phyloP scores from a whole-genome alignment of 495 filamentous ascomycete genomes.

The Trichocladium uniseriatum region DNA sequence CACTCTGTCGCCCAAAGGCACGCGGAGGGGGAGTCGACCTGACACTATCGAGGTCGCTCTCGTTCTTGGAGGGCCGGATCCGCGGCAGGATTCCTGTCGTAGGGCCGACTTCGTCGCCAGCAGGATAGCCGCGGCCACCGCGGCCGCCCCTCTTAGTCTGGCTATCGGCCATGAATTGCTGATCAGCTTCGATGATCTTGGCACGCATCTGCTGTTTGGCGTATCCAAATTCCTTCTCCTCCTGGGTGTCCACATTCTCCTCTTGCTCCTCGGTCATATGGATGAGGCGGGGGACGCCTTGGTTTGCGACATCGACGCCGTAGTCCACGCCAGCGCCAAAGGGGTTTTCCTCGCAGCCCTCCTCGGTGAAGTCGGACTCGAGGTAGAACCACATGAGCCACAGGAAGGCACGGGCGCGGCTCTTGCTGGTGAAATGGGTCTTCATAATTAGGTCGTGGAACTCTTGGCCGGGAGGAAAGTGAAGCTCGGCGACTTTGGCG shows the following conservation, averaged over 20 bases:
- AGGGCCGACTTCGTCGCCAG: conserved; percentile 53
- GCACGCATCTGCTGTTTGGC: conserved; percentile 77
- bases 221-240: conserved; percentile 79
- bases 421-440: conserved; percentile 68
- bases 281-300: conserved; percentile 73
- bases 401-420: conserved; percentile 79
- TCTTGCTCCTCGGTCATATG: conserved; percentile 69
- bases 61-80: conserved; percentile 46
- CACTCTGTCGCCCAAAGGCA: conserved; percentile 33
- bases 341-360: conserved; percentile 77
- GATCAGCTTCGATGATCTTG: conserved; percentile 52
- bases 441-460: conserved; percentile 97
- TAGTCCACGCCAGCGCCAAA: conserved; percentile 71
- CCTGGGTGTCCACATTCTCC: conserved; percentile 85
- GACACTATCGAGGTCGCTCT: conserved; percentile 50
- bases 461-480: conserved; percentile 77
- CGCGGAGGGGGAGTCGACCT: conserved; percentile 50
- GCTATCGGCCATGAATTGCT: conserved; percentile 40
- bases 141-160: conserved; percentile 38
- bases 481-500: conserved; percentile 80
- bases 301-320: conserved; percentile 52
- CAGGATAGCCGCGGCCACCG: conserved; percentile 20
- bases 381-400: conserved; percentile 99
- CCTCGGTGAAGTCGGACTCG: conserved; percentile 84
- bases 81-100: conserved; percentile 43